Percentiles rank a stretch among this genome's conserved stretches.
Conservation (phyloP, 768 basidiomycete genomes). For the Mycena belliarum region DNA sequence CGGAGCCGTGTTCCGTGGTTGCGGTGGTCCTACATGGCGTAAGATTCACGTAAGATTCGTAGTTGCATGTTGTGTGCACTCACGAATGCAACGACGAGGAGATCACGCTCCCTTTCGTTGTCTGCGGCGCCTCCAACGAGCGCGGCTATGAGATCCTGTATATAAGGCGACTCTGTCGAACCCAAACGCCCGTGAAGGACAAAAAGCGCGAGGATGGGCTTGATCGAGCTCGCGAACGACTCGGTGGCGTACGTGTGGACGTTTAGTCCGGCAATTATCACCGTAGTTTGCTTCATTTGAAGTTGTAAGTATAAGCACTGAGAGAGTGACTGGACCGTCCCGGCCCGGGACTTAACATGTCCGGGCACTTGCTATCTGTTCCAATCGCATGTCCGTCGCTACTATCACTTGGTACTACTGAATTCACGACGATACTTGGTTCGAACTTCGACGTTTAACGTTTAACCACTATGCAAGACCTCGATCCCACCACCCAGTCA, state of each 20-base stretch:
- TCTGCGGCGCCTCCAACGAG: slow-evolving; percentile 25
- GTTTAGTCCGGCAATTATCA: slow-evolving; percentile 40
- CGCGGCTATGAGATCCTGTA: slow-evolving; percentile 29
- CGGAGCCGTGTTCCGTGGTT: slow-evolving; percentile 45
- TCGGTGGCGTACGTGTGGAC: slow-evolving; percentile 34
- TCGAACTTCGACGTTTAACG: no score
- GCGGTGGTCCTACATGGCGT: slow-evolving; percentile 46
- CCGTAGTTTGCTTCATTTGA: slow-evolving; percentile 21
- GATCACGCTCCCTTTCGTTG: slow-evolving; percentile 20
- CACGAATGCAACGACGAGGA: slow-evolving; percentile 43
- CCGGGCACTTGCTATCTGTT: no score
- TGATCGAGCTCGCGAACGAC: slow-evolving; percentile 14
- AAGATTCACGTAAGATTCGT: no score
- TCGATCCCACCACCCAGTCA: slow-evolving; percentile 74
- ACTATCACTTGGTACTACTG: no score
- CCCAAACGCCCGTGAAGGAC: slow-evolving; percentile 44
- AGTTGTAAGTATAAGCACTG: no score
- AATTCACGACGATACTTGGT: no score
- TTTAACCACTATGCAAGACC: background rate
- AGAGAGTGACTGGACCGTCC: no score
- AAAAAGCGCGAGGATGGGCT: slow-evolving; percentile 39
- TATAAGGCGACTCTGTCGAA: slow-evolving; percentile 24
- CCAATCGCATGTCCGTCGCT: no score
- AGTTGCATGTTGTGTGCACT: no score
- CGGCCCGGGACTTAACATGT: no score